Percentiles rank a stretch among this genome's conserved stretches.
Evolutionary conservation across 1,139 yeast species (phyloP).

Genomic region (Wickerhamomyces sp.): DNA sequence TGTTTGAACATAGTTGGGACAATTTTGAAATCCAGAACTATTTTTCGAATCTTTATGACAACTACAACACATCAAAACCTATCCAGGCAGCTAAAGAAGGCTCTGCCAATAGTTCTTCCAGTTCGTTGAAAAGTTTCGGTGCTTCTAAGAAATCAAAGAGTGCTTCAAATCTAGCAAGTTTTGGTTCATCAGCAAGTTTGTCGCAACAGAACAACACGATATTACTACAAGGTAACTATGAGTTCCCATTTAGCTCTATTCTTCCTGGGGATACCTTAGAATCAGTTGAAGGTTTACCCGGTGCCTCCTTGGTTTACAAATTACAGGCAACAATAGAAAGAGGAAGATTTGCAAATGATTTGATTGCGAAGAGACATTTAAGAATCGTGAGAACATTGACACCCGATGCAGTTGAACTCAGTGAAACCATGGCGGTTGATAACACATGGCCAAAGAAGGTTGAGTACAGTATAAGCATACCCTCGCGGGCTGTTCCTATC

Average conservation of each 20-base stretch:
- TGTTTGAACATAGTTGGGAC: conserved; percentile 79
- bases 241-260: conserved; percentile 81
- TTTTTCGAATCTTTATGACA: conserved; percentile 27
- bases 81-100: conserved; percentile 6
- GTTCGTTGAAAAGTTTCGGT: conserved; percentile 19
- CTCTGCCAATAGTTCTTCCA: conserved; percentile 19
- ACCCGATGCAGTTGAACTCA: conserved; percentile 79
- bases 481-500: conserved; percentile 84
- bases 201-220: conserved; percentile 26
- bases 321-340: conserved; percentile 79
- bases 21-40: conserved; percentile 44
- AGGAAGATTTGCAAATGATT: conserved; percentile 65
- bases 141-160: conserved; percentile 26
- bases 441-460: conserved; percentile 95
- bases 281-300: conserved; percentile 86
- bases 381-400: conserved; percentile 87
- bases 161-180: conserved; percentile 20
- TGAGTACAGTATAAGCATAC: conserved; percentile 83
- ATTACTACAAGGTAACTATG: conserved; percentile 75
- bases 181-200: conserved; percentile 25
- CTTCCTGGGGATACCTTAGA: conserved; percentile 85
- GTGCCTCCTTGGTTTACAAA: conserved; percentile 74
- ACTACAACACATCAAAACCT: conserved; percentile 11
- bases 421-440: conserved; percentile 91
- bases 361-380: conserved; percentile 66